phyloP scores from a whole-genome alignment of 345 rosid genomes.

The rapeseed (Brassica napus) region DNA sequence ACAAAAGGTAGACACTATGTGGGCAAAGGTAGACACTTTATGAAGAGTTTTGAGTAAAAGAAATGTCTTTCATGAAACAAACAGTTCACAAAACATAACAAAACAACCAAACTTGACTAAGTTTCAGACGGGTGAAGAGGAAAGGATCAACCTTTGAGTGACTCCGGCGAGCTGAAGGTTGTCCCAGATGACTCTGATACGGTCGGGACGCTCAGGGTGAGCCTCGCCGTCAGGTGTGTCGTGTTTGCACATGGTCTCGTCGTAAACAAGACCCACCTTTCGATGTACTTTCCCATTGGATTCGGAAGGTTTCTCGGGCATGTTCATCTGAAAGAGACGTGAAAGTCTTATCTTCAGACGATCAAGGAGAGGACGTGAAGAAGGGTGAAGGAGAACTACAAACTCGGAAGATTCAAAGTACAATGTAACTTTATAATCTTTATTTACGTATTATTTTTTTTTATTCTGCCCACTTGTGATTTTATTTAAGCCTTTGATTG shows the following conservation, averaged over 20 bases:
- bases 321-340: neutral
- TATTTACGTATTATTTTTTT: neutral
- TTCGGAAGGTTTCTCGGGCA: conserved; percentile 7
- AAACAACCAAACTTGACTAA: conserved; percentile 12
- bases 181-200: conserved; percentile 74
- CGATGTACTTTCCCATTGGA: conserved; percentile 26
- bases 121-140: conserved; percentile 17
- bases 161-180: conserved; percentile 62
- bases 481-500: neutral
- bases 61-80: neutral
- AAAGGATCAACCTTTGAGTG: conserved; percentile 51
- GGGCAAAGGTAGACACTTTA: conserved; percentile 9
- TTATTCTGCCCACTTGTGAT: neutral
- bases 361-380: neutral
- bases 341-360: conserved; percentile 9
- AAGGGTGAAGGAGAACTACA: neutral
- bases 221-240: conserved; percentile 58
- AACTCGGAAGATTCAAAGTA: conserved; percentile 1
- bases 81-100: too few relatives aligned
- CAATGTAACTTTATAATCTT: neutral
- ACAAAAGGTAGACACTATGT: conserved; percentile 6
- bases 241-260: conserved; percentile 86
- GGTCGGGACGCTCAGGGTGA: conserved; percentile 82
- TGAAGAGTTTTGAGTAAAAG: neutral
- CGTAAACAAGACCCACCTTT: conserved; percentile 72